Conservation (phyloP, 164 flowering plant species). For the Chimonanthus praecox region DNA sequence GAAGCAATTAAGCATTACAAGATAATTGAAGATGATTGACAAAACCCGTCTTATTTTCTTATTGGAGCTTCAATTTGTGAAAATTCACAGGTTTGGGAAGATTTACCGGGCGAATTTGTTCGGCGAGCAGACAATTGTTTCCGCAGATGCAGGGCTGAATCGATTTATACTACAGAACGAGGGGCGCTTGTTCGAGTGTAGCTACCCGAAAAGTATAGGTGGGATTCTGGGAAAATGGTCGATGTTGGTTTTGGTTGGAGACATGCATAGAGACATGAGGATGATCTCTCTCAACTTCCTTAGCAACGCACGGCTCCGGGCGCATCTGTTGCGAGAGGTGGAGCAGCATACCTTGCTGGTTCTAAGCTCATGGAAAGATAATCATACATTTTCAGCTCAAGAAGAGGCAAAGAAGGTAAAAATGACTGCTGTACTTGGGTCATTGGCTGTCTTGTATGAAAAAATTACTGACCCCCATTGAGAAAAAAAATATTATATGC, state of each 20-base stretch:
- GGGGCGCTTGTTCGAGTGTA: conserved; percentile 81
- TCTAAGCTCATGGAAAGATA: conserved; percentile 54
- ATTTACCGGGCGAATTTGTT: conserved; percentile 81
- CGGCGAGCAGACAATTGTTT: conserved; percentile 78
- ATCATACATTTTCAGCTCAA: conserved; percentile 61
- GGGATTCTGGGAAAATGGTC: conserved; percentile 96
- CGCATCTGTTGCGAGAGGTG: conserved; percentile 59
- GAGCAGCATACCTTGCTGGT: conserved; percentile 65
- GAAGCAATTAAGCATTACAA: not conserved
- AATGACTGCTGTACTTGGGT: not conserved
- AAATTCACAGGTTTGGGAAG: conserved; percentile 61
- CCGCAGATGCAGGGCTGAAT: conserved; percentile 79
- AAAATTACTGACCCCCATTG: not conserved
- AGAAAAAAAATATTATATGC: conserved; percentile 9
- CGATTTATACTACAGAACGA: conserved; percentile 74
- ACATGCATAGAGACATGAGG: conserved; percentile 92
- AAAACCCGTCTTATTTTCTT: conserved; percentile 3
- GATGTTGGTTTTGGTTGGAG: conserved; percentile 82
- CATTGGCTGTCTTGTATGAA: not conserved
- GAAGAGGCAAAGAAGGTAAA: conserved; percentile 91
- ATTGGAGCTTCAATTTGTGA: not conserved
- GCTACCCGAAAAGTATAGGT: conserved; percentile 84
- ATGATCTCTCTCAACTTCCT: conserved; percentile 73
- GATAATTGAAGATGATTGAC: not conserved
- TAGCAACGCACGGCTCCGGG: conserved; percentile 62